phyloP scores from a whole-genome alignment of 116 monocot genomes.

The Thalassia testudinum region DNA sequence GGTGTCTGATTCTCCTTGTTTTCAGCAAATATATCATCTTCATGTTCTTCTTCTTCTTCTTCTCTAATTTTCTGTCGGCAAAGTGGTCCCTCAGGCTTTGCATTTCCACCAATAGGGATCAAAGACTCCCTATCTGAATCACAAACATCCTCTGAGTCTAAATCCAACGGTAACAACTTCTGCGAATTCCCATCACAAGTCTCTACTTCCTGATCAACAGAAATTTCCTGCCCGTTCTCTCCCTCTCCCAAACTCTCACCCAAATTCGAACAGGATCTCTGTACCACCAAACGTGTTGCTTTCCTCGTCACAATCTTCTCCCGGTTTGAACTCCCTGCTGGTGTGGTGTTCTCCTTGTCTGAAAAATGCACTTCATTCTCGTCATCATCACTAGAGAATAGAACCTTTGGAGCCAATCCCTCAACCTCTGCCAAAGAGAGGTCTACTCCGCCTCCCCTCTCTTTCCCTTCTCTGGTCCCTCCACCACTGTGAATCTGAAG shows the following conservation, averaged over 20 bases:
- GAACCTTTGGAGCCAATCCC: constrained; percentile 10
- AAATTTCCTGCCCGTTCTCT: too few species aligned
- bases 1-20: constrained; percentile 27
- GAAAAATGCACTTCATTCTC: constrained; percentile 6
- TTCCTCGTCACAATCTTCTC: background rate
- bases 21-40: constrained; percentile 5
- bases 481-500: constrained; percentile 32
- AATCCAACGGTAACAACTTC: background rate
- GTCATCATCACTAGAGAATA: constrained; percentile 7
- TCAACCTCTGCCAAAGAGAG: background rate
- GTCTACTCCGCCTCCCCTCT: background rate
- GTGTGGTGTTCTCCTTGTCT: constrained; percentile 12
- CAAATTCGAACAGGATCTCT: too few species aligned
- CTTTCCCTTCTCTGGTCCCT: constrained; percentile 1
- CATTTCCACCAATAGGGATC: too few species aligned
- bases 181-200: background rate
- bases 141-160: constrained; percentile 1
- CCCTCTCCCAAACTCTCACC: too few species aligned
- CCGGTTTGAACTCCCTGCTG: background rate
- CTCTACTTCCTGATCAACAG: too few species aligned
- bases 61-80: background rate
- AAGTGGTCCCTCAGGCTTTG: background rate
- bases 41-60: background rate
- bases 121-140: constrained; percentile 3
- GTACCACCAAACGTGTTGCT: background rate